These are phyloP conservation scores for Sporobolus alterniflorus DNA, from an alignment of 202 grass and related monocot genomes.

Conservation along the genomic window DNA sequence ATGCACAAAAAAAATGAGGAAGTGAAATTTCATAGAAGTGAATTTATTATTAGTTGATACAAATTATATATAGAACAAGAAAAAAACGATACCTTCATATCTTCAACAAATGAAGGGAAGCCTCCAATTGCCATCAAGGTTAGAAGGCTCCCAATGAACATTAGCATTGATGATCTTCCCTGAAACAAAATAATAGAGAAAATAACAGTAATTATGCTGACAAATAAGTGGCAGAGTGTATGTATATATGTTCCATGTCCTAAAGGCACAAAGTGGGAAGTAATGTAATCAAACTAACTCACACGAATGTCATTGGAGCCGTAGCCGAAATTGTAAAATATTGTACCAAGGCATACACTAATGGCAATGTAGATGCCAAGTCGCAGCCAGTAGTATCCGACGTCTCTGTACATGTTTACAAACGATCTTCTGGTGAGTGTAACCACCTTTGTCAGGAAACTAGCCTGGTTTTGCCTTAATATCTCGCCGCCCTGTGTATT, in stretches of 20 bases:
- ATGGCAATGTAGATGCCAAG: conserved; percentile 59
- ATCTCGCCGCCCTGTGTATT: conserved; percentile 37
- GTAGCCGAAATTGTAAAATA: conserved; percentile 51
- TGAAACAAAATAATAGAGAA: conserved; percentile 21
- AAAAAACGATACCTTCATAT: conserved; percentile 60
- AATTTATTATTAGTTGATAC: background rate
- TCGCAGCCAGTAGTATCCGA: conserved; percentile 70
- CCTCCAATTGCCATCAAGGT: conserved; percentile 71
- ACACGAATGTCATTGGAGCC: conserved; percentile 57
- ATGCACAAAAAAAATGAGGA: background rate
- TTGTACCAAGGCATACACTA: conserved; percentile 56
- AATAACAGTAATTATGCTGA: background rate
- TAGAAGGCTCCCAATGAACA: conserved; percentile 51
- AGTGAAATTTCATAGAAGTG: background rate
- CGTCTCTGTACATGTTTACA: conserved; percentile 71
- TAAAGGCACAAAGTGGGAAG: background rate
- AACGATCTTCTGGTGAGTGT: conserved; percentile 65
- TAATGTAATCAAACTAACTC: conserved; percentile 14
- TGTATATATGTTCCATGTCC: too few relatives aligned
- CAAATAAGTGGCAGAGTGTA: background rate
- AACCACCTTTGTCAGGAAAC: conserved; percentile 45
- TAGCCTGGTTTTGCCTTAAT: conserved; percentile 40
- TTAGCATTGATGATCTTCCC: conserved; percentile 55
- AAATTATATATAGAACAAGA: background rate
- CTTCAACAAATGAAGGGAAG: conserved; percentile 77